Evolutionary conservation across 1,139 yeast genomes (phyloP).

Genomic region (Scheffersomyces parashehatae): DNA sequence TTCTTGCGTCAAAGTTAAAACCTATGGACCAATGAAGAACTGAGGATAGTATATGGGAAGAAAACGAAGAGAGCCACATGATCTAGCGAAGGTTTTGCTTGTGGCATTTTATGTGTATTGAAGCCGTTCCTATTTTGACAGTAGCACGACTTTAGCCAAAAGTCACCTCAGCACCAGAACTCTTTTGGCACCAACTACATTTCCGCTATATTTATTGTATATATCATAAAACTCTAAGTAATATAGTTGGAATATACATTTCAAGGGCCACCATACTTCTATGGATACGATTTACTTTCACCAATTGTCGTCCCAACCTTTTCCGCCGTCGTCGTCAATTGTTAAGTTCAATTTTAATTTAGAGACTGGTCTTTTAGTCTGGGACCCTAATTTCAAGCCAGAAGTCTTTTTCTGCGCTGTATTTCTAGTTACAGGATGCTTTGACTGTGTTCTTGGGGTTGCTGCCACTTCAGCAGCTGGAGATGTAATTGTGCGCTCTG

Average conservation of each 20-base stretch:
- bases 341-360: constrained; percentile 40
- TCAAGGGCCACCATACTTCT: neutral
- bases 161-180: no score
- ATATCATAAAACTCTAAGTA: neutral
- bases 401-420: constrained; percentile 23
- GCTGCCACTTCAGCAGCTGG: constrained; percentile 1
- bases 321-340: constrained; percentile 48
- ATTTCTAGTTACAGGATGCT: constrained; percentile 12
- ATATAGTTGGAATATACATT: neutral
- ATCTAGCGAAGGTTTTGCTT: no score
- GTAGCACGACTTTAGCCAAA: no score
- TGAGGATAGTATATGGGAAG: no score
- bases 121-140: no score
- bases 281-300: constrained; percentile 4
- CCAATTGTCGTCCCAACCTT: constrained; percentile 50
- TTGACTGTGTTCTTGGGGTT: constrained; percentile 7
- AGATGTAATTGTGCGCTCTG: constrained; percentile 1
- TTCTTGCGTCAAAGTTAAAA: no score
- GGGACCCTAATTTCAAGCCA: constrained; percentile 31
- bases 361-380: constrained; percentile 22
- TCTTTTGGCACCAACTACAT: no score
- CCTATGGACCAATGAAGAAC: no score
- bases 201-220: neutral
- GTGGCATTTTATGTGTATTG: no score
- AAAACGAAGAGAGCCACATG: no score